Evolutionary conservation across 768 basidiomycete genomes (phyloP).

Genomic region (Amanita thiersii): DNA sequence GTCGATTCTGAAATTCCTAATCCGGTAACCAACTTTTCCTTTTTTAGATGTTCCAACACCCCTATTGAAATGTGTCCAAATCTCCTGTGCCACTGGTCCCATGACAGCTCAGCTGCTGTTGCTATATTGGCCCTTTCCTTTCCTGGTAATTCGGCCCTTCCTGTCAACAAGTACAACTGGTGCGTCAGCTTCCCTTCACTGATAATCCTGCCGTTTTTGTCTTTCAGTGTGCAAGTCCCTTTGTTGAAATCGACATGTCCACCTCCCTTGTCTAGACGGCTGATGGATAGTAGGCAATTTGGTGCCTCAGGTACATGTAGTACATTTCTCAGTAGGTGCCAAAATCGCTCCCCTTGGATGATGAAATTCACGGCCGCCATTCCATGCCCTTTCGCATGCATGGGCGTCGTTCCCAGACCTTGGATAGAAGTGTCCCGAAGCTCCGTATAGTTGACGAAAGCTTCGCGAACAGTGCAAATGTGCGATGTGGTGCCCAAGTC

Average conservation of each 20-base stretch:
- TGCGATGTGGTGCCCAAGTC: background rate
- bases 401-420: no score
- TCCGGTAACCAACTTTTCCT: background rate
- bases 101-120: background rate
- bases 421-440: no score
- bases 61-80: background rate
- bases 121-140: background rate
- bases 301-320: background rate
- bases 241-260: no score
- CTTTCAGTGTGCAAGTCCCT: background rate
- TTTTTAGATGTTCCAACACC: conserved; percentile 9
- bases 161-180: background rate
- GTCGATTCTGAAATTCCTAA: background rate
- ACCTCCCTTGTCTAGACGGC: background rate
- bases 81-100: background rate
- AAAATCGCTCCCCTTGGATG: no score
- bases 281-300: background rate
- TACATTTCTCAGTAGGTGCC: background rate
- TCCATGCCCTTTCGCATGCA: no score
- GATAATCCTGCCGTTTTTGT: background rate
- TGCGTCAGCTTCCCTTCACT: background rate
- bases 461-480: background rate
- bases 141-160: no score
- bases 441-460: background rate
- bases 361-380: no score